Evolutionary conservation across 2,329 filamentous ascomycete genomes (phyloP), one percentile per base, ranked within the genome.

Genomic region (Colletotrichum tabaci): DNA sequence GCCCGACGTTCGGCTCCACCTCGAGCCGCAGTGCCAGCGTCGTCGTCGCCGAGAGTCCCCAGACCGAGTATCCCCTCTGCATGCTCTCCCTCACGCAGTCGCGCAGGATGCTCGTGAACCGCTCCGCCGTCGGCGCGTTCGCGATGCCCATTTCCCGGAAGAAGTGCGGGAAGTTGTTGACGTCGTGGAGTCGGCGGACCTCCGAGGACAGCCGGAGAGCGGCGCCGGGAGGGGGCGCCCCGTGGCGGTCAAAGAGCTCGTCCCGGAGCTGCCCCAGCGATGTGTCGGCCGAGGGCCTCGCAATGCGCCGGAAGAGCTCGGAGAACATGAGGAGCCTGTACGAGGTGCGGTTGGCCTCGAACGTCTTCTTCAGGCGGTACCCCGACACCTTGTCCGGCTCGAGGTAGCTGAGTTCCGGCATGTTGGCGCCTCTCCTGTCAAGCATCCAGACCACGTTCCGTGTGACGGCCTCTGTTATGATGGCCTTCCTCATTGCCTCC

Each of bases 311-410:
- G 77, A 88, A 88, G 16, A 88, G 79, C 67, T 86, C 85, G 12
- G 84, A 82, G 77, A 88, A 87, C 86, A 88, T 88, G 35, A 88
- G 80, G 4, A 87, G 81, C 2, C 85, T 82, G 75, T 88, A 88
- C 0, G 84, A 86, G 1, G 84, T 87, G 38, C 78, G 80, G 23
- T 80, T 83, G 16, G 83, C 85, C 16, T 82, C 76, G 74, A 87
- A 88, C 0, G 85, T 87, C 73, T 82, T 82, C 56, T 79, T 71
- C 0, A 88, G 80, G 12, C 86, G 85, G 74, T 88, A 87, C 0
- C 79, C 68, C 2, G 85, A 87, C 18, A 84, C 73, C 0, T 74
- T 71, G 30, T 80, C 77, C 0, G 80, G 75, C 71, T 88, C 86
- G 4, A 87, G 74, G 74, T 85, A 87, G 6, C 80, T 79, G 1